phyloP scores from a whole-genome alignment of 2,329 filamentous ascomycete genomes.

The Neocucurbitaria cava region DNA sequence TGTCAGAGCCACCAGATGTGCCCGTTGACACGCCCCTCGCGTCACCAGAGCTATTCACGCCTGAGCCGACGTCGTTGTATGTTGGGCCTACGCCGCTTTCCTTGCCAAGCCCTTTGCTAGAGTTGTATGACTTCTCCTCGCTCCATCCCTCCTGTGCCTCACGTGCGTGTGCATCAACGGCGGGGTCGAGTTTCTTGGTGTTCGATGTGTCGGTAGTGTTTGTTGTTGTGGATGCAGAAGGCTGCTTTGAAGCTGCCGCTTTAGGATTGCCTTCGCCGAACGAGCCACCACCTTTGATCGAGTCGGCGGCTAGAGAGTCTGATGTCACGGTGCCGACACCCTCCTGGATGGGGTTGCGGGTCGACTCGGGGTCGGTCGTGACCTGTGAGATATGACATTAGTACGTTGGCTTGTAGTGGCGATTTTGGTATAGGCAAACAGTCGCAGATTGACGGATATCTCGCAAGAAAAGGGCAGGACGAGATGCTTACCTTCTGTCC shows the following conservation, averaged over 20 bases:
- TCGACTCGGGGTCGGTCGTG: constrained; percentile 57
- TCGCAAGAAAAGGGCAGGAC: background rate
- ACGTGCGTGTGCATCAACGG: constrained; percentile 55
- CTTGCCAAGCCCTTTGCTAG: constrained; percentile 48
- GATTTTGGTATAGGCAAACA: background rate
- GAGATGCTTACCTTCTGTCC: constrained; percentile 27
- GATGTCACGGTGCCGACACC: constrained; percentile 67
- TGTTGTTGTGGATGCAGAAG: constrained; percentile 61
- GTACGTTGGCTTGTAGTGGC: background rate
- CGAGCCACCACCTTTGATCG: constrained; percentile 63
- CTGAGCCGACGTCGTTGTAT: constrained; percentile 31
- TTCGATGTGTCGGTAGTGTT: constrained; percentile 64
- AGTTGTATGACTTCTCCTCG: constrained; percentile 51
- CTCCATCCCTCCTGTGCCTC: constrained; percentile 50
- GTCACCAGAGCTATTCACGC: constrained; percentile 40
- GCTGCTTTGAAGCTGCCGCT: constrained; percentile 58
- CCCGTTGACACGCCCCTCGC: constrained; percentile 22
- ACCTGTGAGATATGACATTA: constrained; percentile 34
- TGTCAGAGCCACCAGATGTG: constrained; percentile 40
- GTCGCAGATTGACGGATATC: background rate
- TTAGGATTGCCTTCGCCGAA: constrained; percentile 67
- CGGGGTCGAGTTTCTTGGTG: constrained; percentile 59
- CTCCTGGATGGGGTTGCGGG: constrained; percentile 63
- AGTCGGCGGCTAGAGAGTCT: constrained; percentile 80
- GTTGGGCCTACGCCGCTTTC: constrained; percentile 46